These are phyloP conservation scores for Penicillium thymicola DNA, from an alignment of 2,329 filamentous ascomycete species.

Conservation along the genomic window DNA sequence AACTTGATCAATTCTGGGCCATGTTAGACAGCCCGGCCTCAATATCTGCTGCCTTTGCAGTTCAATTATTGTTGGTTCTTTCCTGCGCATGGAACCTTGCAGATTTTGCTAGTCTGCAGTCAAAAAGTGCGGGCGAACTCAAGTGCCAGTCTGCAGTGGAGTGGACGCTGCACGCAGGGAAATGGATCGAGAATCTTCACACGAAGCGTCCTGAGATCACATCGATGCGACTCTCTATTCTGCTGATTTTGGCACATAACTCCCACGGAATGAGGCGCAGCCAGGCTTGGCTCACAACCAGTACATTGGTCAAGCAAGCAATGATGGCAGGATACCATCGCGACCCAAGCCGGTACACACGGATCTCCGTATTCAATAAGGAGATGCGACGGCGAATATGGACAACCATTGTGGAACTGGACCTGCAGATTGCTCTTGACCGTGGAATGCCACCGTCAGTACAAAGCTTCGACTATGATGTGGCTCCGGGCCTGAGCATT, in stretches of 20 bases:
- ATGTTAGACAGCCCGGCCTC: constrained; percentile 25
- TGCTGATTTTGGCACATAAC: constrained; percentile 51
- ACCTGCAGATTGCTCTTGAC: constrained; percentile 55
- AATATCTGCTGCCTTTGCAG: constrained; percentile 32
- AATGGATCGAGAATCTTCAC: constrained; percentile 75
- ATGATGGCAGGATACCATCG: constrained; percentile 54
- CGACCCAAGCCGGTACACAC: constrained; percentile 33
- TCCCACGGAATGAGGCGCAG: constrained; percentile 53
- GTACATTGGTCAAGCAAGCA: constrained; percentile 51
- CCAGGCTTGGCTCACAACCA: constrained; percentile 52
- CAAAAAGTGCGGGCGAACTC: constrained; percentile 27
- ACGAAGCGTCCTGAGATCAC: constrained; percentile 52
- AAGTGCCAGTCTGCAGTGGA: constrained; percentile 46
- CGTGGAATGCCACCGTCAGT: constrained; percentile 52
- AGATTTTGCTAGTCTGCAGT: constrained; percentile 27
- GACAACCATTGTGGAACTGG: constrained; percentile 56
- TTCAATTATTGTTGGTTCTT: constrained; percentile 39
- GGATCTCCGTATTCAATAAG: constrained; percentile 39
- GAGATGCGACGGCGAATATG: constrained; percentile 55
- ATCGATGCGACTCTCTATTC: constrained; percentile 51
- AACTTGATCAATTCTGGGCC: constrained; percentile 37
- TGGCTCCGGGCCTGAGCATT: constrained; percentile 49
- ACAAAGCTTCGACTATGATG: constrained; percentile 47
- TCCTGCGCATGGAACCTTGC: constrained; percentile 40
- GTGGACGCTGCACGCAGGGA: constrained; percentile 87